Evolutionary conservation across 1,284 basidiomycete genomes (phyloP), one percentile per base, ranked within the genome.

Genomic region (Fomitopsis pinicola): DNA sequence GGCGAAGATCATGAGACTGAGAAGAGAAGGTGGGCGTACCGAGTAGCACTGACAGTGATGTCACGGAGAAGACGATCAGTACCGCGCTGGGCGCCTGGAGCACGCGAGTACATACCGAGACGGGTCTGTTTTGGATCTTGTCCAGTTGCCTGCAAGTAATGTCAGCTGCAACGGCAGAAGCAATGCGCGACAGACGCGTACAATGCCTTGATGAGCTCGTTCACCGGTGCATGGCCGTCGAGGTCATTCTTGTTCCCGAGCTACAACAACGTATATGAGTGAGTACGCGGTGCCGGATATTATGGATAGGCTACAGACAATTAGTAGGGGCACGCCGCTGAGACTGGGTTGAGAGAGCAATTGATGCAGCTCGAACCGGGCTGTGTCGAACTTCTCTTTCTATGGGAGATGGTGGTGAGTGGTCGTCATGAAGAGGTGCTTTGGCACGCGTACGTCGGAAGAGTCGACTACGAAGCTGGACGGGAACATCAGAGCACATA

Each of bases 221-320:
- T 92, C 1, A 96, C 92, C 12, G 86, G 76, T 1, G 91, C 87
- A 62, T 95, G 92, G 12, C 81, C 86, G 2, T 88, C 83, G 1
- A 98, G 69, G 71, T 98, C 97, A 70, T 95, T 97, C 81, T 99
- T 99, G 76, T 98, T 98, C 1, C 95, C 97, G 28, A 98, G 81
- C 85, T 92, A 63, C 26, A 17, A 22, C 30, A 48, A 55, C 19
- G 19, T 38, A 55, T 14, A 22, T 42, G 61, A 63, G 40, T 42
- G 60, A 64, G 38, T 17, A 54, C 14, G 19, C 57, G 28, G 26
- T 36, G 42, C 22, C 36, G 42, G 57, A 74, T 78, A 36, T 36
- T 28, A 58, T 28, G 40, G n/a, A 56, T 35, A 2, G 3, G 38
- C 42, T 42, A 77, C 85, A 59, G 65, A 92, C 90, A 59, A 98